Base-by-base conservation (phyloP, 345 rosid species). In the Gossypium anomalum region DNA sequence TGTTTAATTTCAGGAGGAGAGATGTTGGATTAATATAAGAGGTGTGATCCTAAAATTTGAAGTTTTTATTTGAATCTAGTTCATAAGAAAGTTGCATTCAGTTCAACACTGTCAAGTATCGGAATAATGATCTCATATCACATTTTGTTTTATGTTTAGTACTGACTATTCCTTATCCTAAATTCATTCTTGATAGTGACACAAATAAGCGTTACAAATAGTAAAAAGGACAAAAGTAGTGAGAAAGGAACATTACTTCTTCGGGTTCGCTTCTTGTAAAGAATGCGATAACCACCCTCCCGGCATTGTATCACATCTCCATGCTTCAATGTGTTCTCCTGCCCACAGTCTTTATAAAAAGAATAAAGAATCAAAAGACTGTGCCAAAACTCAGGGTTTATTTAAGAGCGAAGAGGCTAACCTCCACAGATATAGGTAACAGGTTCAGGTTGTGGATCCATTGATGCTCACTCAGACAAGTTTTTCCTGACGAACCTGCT, bases 201-300 rank as follows among this genome's bases (percentile, higher is more conserved):
- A 41, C 72, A 53, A 53, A 53, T 53, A 17, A 53, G 7, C 69
- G 47, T 12, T 6, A 20, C 17, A 49, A 51, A 48, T 34, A 70
- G 3, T 10, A 53, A 57, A 20, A 64, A 43, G 23, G 13, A 12
- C 4, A 56, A 56, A 19, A 56, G 1, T 7, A 0, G 10, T 0
- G 22, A 53, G 15, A 43, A 66, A 75, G 13, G 4, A 55, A 20
- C 17, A 80, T 44, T 75, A 94, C 98, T 89, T 79, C 92, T 85
- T 60, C 98, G 97, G 63, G 97, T 89, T 49, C 98, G 95, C 86
- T 94, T 92, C 89, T 94, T 92, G 84, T 88, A 92, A 7, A 92
- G 87, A 44, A 92, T 92, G 79, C 98, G 97, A 76, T 91, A 91
- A 43, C 98, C 98, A 64, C 98, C 92, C 82, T 94, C 98, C 9